Conservation (phyloP, 83 land plant species). For the Picea mariana region DNA sequence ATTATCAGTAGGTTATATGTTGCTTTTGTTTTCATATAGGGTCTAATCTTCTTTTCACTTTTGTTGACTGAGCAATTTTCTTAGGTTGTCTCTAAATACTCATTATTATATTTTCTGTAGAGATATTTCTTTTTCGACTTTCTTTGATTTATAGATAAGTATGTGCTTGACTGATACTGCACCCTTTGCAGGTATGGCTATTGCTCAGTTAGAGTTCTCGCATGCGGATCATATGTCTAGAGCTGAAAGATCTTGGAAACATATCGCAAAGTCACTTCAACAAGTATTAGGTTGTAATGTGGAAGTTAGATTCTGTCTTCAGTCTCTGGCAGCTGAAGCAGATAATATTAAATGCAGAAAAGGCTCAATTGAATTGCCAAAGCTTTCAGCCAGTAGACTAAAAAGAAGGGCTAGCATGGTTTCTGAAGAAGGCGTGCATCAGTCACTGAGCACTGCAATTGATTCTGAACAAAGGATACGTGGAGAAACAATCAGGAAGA, state of each 20-base stretch:
- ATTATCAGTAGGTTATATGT: background rate
- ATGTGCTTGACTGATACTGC: background rate
- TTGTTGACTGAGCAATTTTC: background rate
- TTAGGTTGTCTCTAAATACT: background rate
- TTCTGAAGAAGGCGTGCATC: conserved; percentile 12
- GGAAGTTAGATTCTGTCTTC: conserved; percentile 45
- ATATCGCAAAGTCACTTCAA: conserved; percentile 61
- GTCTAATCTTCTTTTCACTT: background rate
- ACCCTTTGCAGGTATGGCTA: conserved; percentile 39
- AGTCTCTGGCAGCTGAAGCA: conserved; percentile 7
- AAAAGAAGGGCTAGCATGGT: background rate
- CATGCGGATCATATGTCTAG: conserved; percentile 38
- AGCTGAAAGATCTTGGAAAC: conserved; percentile 63
- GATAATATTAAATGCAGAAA: conserved; percentile 10
- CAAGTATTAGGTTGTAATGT: conserved; percentile 45
- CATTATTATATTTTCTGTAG: background rate
- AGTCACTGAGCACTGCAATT: background rate
- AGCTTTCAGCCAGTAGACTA: conserved; percentile 1
- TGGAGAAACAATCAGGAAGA: background rate
- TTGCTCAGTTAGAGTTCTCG: conserved; percentile 46
- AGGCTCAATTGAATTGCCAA: background rate
- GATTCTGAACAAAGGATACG: background rate
- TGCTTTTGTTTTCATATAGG: conserved; percentile 1
- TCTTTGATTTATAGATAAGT: background rate
- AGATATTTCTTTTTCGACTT: background rate